Percentiles rank a stretch among this genome's conserved stretches.
phyloP scores from a whole-genome alignment of 208 protist species.

The Paratrypanosoma confusum region DNA sequence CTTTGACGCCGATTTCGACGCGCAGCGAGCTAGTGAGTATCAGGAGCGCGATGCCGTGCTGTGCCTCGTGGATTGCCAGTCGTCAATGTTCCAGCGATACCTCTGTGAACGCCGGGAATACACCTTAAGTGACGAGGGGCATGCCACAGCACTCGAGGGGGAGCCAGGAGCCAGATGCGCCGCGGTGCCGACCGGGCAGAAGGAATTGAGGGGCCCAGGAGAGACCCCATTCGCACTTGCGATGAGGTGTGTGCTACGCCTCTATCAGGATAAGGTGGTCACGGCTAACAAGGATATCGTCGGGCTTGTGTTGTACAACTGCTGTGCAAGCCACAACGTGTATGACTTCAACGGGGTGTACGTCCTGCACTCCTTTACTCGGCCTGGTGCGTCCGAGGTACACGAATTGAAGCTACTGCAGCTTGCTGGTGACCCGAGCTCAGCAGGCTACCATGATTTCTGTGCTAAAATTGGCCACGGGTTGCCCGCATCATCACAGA shows the following conservation, averaged over 20 bases:
- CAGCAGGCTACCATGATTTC: slow-evolving; percentile 16
- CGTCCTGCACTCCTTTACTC: slow-evolving; percentile 32
- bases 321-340: slow-evolving; percentile 13
- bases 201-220: not conserved
- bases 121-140: not conserved
- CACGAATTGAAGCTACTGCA: slow-evolving; percentile 47
- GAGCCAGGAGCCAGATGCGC: slow-evolving; percentile 3
- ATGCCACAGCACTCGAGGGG: not conserved
- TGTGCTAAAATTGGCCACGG: slow-evolving; percentile 1
- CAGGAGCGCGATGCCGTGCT: slow-evolving; percentile 49
- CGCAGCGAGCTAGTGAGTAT: slow-evolving; percentile 8
- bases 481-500: slow-evolving; percentile 1
- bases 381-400: slow-evolving; percentile 17
- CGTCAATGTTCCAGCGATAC: slow-evolving; percentile 30
- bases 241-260: slow-evolving; percentile 26
- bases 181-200: not conserved
- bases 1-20: slow-evolving; percentile 7
- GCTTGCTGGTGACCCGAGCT: slow-evolving; percentile 20
- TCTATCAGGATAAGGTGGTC: slow-evolving; percentile 64
- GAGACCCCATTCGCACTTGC: slow-evolving; percentile 29
- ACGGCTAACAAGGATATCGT: slow-evolving; percentile 37
- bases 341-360: slow-evolving; percentile 49
- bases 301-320: slow-evolving; percentile 71
- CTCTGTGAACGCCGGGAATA: not conserved
- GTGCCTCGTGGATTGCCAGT: slow-evolving; percentile 65